Base-by-base conservation (phyloP, 768 basidiomycete species). In the Porphyrellus cyaneotinctus region DNA sequence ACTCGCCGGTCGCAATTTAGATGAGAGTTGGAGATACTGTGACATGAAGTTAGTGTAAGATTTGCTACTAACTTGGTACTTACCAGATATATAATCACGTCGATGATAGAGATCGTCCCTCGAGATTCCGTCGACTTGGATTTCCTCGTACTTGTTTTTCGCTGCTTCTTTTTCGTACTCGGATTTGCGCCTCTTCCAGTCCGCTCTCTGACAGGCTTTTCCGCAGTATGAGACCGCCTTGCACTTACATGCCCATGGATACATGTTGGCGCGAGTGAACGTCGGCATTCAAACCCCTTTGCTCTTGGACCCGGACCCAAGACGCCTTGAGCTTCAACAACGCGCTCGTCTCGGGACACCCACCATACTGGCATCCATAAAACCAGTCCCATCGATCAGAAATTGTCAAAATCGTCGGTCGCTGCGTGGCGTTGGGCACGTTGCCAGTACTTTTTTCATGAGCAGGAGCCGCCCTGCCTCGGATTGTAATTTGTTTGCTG, bases 151-250 rank as follows among this genome's bases (percentile, higher is more conserved):
- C 47, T 47, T 47, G 36, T 47, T 38, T 26, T 48, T 48, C 17
- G 26, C 47, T 9, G 47, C 47, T 20, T 49, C 22, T 12, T 14
- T 10, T 41, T 41, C 48, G 28, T 38, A 32, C 17, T 32, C 30
- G 11, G 38, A 41, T 30, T 41, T 49, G 48, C 41, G 48, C 30
- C 48, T 39, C 47, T 48, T 48, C 36, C 47, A 48, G 15, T 48
- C 47, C 15, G 26, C 47, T 23, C 17, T 49, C 20, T 41, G 47
- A 28, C 20, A 41, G 9, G 30, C 20, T n/a, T 17, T 23, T n/a
- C 38, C 48, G n/a, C 38, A 23, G 30, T 41, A 49, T 10, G 37
- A 49, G 22, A 41, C 47, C 1, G 37, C 47, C 20, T 39, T 48
- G 28, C 37, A 39, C 26, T 18, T 39, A 17, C 20, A 30, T 18